phyloP scores from a whole-genome alignment of 352 stramenopile genomes.

The Phytophthora crassamura region DNA sequence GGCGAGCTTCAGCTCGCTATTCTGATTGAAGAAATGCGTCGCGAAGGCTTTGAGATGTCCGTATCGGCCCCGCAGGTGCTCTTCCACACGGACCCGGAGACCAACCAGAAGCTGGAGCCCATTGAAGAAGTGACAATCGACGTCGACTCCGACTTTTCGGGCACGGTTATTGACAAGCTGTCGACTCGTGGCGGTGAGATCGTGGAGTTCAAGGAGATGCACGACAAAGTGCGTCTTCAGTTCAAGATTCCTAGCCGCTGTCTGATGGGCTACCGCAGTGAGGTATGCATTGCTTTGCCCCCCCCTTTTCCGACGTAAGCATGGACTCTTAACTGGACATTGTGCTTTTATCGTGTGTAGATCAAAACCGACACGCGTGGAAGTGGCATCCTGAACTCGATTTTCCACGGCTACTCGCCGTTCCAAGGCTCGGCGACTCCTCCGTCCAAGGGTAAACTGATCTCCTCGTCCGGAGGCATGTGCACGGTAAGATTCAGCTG shows the following conservation, averaged over 20 bases:
- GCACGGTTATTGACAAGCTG: slow-evolving; percentile 97
- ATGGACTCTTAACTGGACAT: neutral
- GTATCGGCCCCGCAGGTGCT: slow-evolving; percentile 97
- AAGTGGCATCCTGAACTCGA: slow-evolving; percentile 97
- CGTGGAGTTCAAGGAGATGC: slow-evolving; percentile 92
- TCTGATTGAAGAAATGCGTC: slow-evolving; percentile 98
- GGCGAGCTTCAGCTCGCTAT: slow-evolving; percentile 99
- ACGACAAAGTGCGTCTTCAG: slow-evolving; percentile 93
- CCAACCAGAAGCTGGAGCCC: slow-evolving; percentile 87
- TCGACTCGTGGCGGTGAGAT: slow-evolving; percentile 94
- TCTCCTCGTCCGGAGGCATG: slow-evolving; percentile 72
- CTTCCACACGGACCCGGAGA: slow-evolving; percentile 88
- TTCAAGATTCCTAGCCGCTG: slow-evolving; percentile 97
- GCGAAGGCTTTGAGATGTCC: slow-evolving; percentile 98
- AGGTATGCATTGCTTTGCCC: slow-evolving; percentile 38
- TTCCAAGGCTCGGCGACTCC: slow-evolving; percentile 74
- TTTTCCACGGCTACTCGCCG: slow-evolving; percentile 96
- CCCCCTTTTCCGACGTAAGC: neutral
- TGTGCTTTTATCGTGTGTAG: slow-evolving; percentile 43
- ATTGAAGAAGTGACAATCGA: slow-evolving; percentile 96
- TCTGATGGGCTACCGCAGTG: slow-evolving; percentile 96
- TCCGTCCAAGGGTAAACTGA: slow-evolving; percentile 87
- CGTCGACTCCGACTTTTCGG: slow-evolving; percentile 96
- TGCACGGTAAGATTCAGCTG: slow-evolving; percentile 53
- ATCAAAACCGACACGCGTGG: slow-evolving; percentile 96